A percentile compares a stretch with the other conserved stretches of the same genome.
Evolutionary conservation across 176 grass and related monocot genomes (phyloP).

Genomic region (Aegilops longissima): DNA sequence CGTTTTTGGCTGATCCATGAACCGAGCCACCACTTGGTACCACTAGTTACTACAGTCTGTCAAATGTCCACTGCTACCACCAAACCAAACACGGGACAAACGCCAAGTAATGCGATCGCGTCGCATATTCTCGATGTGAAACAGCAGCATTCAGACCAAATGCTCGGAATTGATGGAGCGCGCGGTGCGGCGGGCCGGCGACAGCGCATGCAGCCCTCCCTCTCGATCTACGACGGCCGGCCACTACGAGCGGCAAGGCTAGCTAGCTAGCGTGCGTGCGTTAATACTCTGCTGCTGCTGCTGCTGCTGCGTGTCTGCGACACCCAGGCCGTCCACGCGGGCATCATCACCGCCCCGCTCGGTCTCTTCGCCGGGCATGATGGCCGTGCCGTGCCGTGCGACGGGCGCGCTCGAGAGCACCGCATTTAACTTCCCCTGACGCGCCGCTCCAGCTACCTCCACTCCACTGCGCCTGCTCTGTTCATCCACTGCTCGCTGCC

Average conservation of each 20-base stretch:
- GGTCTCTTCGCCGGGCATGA: conserved; percentile 15
- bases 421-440: conserved; percentile 4
- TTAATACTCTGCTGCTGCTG: too few relatives aligned
- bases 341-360: conserved; percentile 29
- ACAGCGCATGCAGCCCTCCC: conserved; percentile 4
- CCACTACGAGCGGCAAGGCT: too few relatives aligned
- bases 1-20: background rate
- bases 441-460: conserved; percentile 9
- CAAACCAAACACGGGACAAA: background rate
- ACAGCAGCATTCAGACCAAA: too few relatives aligned
- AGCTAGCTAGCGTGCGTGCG: too few relatives aligned
- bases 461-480: background rate
- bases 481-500: background rate
- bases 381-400: background rate
- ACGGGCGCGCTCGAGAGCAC: conserved; percentile 23
- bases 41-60: too few relatives aligned
- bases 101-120: background rate
- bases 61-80: too few relatives aligned
- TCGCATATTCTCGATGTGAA: background rate
- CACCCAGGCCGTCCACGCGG: conserved; percentile 12
- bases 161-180: conserved; percentile 23
- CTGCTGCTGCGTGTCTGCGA: too few relatives aligned
- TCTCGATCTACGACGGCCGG: too few relatives aligned
- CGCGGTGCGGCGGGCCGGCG: background rate
- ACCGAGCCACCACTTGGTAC: too few relatives aligned